These are phyloP conservation scores for Syzygium grande DNA, from an alignment of 345 rosid genomes.

Conservation along the genomic window DNA sequence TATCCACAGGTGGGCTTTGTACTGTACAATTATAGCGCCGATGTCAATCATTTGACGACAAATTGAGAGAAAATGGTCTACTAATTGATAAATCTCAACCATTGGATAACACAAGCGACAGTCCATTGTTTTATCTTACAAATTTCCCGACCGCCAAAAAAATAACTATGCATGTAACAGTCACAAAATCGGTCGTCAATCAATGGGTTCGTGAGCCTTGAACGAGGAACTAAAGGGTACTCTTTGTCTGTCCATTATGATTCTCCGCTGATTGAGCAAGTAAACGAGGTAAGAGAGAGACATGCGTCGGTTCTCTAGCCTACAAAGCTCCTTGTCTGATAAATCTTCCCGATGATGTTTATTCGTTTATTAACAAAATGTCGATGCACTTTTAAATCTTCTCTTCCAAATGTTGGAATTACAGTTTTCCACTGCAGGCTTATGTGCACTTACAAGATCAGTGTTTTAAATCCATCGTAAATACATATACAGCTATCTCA, in stretches of 20 bases:
- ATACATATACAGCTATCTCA: too few relatives aligned
- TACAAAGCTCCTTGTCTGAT: not conserved
- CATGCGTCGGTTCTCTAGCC: not conserved
- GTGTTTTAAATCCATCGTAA: not conserved
- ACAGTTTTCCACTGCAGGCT: not conserved
- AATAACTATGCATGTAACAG: too few relatives aligned
- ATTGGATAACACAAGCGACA: not conserved
- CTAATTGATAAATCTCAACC: not conserved
- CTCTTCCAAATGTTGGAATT: not conserved
- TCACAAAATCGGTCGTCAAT: not conserved
- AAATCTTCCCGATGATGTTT: not conserved
- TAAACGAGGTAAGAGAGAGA: not conserved
- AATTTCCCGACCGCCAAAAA: too few relatives aligned
- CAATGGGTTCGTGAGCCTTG: not conserved
- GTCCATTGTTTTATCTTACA: not conserved
- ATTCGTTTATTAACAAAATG: not conserved
- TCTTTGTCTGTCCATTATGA: too few relatives aligned
- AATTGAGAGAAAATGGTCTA: not conserved
- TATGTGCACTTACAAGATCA: too few relatives aligned
- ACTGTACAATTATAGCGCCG: not conserved
- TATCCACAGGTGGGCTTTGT: not conserved
- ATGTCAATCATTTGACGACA: not conserved
- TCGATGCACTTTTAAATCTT: not conserved
- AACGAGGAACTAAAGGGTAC: too few relatives aligned
- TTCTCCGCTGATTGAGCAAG: not conserved